These are phyloP conservation scores for Microsporum canis DNA, from an alignment of 2,329 filamentous ascomycete genomes.

Conservation along the genomic window DNA sequence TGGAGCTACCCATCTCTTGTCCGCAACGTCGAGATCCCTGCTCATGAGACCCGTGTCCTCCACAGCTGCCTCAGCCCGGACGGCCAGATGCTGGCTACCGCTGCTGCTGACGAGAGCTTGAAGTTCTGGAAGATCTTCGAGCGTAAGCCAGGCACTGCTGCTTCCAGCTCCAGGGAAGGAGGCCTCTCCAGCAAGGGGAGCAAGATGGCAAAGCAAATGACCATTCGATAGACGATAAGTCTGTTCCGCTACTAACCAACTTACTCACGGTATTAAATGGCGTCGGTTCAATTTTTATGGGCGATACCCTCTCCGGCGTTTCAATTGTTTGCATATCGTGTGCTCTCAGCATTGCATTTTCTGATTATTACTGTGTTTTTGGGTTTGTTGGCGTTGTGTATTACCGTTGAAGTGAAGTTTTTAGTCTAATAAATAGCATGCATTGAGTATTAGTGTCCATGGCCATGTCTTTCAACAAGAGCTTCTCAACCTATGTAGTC, in stretches of 20 bases:
- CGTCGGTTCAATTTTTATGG: neutral
- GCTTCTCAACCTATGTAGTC: too few relatives aligned
- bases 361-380: neutral
- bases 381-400: neutral
- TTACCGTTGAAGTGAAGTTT: neutral
- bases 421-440: neutral
- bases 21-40: slow-evolving; percentile 94
- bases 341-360: neutral
- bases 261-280: slow-evolving; percentile 1
- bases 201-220: slow-evolving; percentile 89
- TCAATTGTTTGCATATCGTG: neutral
- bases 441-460: too few relatives aligned
- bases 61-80: slow-evolving; percentile 96
- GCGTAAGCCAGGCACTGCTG: slow-evolving; percentile 74
- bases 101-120: slow-evolving; percentile 90
- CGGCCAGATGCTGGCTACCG: slow-evolving; percentile 94
- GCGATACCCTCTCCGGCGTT: neutral
- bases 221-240: slow-evolving; percentile 54
- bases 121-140: slow-evolving; percentile 99
- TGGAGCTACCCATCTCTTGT: slow-evolving; percentile 98
- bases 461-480: too few relatives aligned
- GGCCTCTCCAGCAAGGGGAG: slow-evolving; percentile 63
- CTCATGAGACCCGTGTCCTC: slow-evolving; percentile 90
- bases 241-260: neutral
- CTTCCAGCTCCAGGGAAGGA: slow-evolving; percentile 51